Conservation (phyloP, 768 basidiomycete genomes). For the Lanmaoa rubissima region DNA sequence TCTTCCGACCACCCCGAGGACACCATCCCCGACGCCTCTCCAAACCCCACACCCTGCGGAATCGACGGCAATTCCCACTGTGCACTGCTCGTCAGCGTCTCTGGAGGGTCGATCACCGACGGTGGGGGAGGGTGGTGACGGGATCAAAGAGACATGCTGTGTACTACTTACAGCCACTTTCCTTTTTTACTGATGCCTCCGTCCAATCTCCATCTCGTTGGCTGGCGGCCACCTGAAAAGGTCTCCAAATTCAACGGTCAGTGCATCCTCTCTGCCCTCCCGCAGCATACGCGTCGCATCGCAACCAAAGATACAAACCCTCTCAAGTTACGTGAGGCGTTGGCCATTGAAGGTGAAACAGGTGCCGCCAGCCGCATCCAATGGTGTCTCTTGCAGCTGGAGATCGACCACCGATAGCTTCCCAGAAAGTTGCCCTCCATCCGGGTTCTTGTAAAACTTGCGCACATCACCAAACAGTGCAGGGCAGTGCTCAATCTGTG, state of each 20-base stretch:
- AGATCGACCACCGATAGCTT: conserved; percentile 22
- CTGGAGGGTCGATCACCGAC: conserved; percentile 28
- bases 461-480: conserved; percentile 61
- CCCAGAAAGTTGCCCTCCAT: conserved; percentile 54
- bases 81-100: conserved; percentile 40
- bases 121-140: conserved; percentile 42
- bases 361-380: conserved; percentile 57
- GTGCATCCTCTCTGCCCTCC: conserved; percentile 55
- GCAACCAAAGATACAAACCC: conserved; percentile 50
- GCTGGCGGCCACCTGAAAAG: too few species aligned
- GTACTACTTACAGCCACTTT: too few species aligned
- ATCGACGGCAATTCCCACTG: conserved; percentile 71
- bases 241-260: too few species aligned
- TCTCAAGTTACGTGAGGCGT: conserved; percentile 46
- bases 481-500: conserved; percentile 60
- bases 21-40: conserved; percentile 40
- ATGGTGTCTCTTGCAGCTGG: conserved; percentile 49
- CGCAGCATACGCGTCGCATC: conserved; percentile 61
- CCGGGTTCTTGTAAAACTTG: conserved; percentile 66
- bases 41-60: conserved; percentile 52
- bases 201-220: too few species aligned
- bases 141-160: background rate
- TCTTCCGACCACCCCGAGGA: conserved; percentile 68
- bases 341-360: conserved; percentile 64
- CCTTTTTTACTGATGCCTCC: too few species aligned